phyloP scores from a whole-genome alignment of 1,284 basidiomycete genomes.

The Trichosporon faecale region DNA sequence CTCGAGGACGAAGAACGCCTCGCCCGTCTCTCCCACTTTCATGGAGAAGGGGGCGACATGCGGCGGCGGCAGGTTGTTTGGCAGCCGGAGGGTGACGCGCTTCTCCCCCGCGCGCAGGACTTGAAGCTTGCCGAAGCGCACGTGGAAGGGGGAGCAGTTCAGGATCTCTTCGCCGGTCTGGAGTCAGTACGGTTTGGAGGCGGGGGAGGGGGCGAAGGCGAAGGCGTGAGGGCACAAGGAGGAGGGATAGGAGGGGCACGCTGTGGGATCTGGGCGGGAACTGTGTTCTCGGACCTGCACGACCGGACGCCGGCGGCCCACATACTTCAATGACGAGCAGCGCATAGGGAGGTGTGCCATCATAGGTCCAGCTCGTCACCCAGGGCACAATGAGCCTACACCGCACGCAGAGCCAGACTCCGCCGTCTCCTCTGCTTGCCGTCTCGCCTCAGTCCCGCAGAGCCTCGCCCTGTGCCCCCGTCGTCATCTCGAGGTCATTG shows the following conservation, averaged over 20 bases:
- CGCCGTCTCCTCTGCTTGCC: too few species aligned
- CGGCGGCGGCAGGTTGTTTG: constrained; percentile 49
- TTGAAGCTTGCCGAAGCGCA: constrained; percentile 96
- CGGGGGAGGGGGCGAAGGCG: not conserved
- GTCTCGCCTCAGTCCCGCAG: too few species aligned
- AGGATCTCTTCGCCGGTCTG: constrained; percentile 60
- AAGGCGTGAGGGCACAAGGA: not conserved
- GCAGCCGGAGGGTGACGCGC: constrained; percentile 77
- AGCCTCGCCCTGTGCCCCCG: too few species aligned
- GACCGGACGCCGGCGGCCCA: too few species aligned
- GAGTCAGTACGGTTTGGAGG: not conserved
- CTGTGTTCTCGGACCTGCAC: too few species aligned
- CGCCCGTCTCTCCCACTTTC: constrained; percentile 98
- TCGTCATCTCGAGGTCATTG: too few species aligned
- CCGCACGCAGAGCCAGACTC: too few species aligned
- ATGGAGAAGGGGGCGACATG: constrained; percentile 76
- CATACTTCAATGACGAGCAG: too few species aligned
- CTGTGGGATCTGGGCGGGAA: not conserved
- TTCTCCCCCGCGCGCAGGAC: constrained; percentile 92
- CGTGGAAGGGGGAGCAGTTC: constrained; percentile 94
- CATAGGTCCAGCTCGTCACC: too few species aligned
- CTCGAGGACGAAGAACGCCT: constrained; percentile 98
- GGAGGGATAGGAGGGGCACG: not conserved
- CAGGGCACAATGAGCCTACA: too few species aligned
- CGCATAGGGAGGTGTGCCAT: too few species aligned